Conservation (phyloP, 345 rosid species). For the Brassica rapa region DNA sequence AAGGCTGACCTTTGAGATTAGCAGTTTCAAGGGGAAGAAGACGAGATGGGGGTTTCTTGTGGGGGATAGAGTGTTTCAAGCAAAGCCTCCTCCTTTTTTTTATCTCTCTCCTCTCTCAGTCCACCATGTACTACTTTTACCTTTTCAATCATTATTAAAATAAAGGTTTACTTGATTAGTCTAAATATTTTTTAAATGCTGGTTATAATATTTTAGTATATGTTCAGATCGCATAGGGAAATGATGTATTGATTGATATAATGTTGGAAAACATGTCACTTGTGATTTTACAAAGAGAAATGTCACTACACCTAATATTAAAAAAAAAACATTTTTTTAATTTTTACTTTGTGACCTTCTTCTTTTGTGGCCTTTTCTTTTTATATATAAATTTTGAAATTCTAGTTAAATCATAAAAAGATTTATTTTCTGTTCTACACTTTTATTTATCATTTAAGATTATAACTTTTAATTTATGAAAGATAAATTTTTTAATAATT, state of each 20-base stretch:
- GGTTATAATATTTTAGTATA: background rate
- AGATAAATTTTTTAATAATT: too few relatives aligned
- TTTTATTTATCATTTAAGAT: too few relatives aligned
- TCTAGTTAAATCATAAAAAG: too few relatives aligned
- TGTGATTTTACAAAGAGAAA: background rate
- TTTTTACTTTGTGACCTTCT: too few relatives aligned
- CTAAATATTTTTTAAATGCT: background rate
- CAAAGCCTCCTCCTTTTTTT: background rate
- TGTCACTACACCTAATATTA: background rate
- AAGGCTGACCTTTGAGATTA: constrained; percentile 28
- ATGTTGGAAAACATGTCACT: background rate
- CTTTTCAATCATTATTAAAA: constrained; percentile 20
- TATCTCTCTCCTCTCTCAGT: constrained; percentile 9
- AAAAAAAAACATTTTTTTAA: too few relatives aligned
- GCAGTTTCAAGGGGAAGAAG: background rate
- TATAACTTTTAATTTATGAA: too few relatives aligned
- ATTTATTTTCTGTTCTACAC: too few relatives aligned
- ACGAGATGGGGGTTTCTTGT: constrained; percentile 35
- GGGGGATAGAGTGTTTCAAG: background rate
- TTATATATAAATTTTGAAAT: too few relatives aligned
- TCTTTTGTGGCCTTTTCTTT: too few relatives aligned
- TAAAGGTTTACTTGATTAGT: background rate
- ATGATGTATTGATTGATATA: background rate
- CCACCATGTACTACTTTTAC: background rate
- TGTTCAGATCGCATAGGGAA: background rate